Conservation (phyloP, 106 monocot genomes). For the Apostasia shenzhenica region DNA sequence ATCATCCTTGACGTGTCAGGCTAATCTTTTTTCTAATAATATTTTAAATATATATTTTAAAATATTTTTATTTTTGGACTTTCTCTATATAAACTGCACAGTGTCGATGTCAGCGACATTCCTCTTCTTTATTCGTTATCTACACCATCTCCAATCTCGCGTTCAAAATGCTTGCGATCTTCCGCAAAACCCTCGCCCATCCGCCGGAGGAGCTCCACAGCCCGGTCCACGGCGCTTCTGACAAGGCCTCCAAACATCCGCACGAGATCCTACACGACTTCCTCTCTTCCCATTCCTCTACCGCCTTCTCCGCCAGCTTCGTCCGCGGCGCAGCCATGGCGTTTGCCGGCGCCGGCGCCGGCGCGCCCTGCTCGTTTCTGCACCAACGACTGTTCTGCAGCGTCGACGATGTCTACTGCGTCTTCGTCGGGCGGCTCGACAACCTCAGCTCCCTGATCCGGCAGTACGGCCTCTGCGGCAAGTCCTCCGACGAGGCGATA, state of each 20-base stretch:
- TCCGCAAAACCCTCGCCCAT: conserved; percentile 60
- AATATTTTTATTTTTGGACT: too few relatives aligned
- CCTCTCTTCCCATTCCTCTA: conserved; percentile 27
- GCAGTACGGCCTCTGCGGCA: conserved; percentile 72
- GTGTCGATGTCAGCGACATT: too few relatives aligned
- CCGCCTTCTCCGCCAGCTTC: conserved; percentile 57
- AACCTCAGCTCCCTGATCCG: conserved; percentile 78
- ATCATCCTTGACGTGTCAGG: too few relatives aligned
- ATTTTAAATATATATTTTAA: too few relatives aligned
- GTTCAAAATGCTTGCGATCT: conserved; percentile 65
- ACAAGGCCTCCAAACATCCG: conserved; percentile 34
- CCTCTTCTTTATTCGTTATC: too few relatives aligned
- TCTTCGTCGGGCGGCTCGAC: conserved; percentile 61
- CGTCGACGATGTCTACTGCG: conserved; percentile 71
- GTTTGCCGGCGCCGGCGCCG: conserved; percentile 19
- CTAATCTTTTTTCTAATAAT: too few relatives aligned
- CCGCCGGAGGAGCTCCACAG: conserved; percentile 86
- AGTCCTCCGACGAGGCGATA: conserved; percentile 61
- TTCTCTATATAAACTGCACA: too few relatives aligned
- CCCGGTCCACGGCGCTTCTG: conserved; percentile 13
- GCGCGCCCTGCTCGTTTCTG: not conserved
- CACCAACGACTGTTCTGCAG: conserved; percentile 54
- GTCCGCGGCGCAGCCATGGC: conserved; percentile 58
- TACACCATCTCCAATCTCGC: too few relatives aligned
- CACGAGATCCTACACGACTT: conserved; percentile 67